Evolutionary conservation across 371 early-diverging fungal genomes (phyloP).

Genomic region (Catenaria anguillulae): DNA sequence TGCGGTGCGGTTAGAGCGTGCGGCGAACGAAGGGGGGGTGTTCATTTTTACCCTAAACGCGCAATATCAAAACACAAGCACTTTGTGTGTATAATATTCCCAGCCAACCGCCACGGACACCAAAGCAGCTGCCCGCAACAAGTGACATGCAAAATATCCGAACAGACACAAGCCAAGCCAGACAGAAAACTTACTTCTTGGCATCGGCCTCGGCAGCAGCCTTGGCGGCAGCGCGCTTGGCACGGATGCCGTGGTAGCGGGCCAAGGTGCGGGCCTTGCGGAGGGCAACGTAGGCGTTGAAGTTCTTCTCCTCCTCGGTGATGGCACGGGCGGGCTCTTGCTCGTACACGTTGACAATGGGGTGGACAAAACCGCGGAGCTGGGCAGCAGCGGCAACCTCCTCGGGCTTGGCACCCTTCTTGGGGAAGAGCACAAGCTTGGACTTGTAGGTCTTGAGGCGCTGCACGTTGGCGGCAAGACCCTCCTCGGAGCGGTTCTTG

Average conservation of each 20-base stretch:
- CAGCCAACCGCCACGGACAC: too few species aligned
- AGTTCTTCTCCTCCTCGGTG: conserved; percentile 68
- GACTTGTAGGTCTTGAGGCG: conserved; percentile 94
- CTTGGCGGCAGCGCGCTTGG: background rate
- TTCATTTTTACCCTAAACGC: too few species aligned
- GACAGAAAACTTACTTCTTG: conserved; percentile 8
- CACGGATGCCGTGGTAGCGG: background rate
- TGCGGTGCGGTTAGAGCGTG: too few species aligned
- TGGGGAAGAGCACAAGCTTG: conserved; percentile 86
- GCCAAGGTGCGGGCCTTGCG: background rate
- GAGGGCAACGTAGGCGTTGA: conserved; percentile 66
- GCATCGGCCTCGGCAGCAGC: too few species aligned
- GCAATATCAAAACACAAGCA: too few species aligned
- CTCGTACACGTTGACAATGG: conserved; percentile 50
- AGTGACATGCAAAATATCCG: too few species aligned
- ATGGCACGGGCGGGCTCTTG: conserved; percentile 66
- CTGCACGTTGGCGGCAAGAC: conserved; percentile 85
- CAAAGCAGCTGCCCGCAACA: too few species aligned
- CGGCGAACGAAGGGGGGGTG: too few species aligned
- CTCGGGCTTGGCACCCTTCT: too few species aligned
- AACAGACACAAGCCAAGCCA: too few species aligned
- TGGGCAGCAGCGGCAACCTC: conserved; percentile 55
- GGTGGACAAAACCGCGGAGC: conserved; percentile 50
- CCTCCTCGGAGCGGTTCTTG: conserved; percentile 92
- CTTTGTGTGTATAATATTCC: too few species aligned